Conservation (phyloP, 1,139 yeast species). For the Debaryomycetaceae sp. region DNA sequence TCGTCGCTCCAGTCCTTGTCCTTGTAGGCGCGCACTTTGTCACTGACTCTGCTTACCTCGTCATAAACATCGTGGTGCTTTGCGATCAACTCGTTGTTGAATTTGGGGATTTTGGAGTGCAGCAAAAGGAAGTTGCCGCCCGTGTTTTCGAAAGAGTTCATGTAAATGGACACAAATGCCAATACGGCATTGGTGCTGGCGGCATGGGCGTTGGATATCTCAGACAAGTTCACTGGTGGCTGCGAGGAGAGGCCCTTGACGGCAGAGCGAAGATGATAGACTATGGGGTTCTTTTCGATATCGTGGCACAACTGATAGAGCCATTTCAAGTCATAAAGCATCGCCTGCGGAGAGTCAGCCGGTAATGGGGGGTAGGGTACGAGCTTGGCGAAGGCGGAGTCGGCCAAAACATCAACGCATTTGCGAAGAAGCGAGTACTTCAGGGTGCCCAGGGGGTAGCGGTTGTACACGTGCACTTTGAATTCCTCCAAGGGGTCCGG, state of each 20-base stretch:
- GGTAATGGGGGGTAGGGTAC: slow-evolving; percentile 19
- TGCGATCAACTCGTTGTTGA: slow-evolving; percentile 22
- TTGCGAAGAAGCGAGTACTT: slow-evolving; percentile 42
- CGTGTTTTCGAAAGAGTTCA: slow-evolving; percentile 29
- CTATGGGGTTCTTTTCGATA: slow-evolving; percentile 46
- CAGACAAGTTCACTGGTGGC: slow-evolving; percentile 33
- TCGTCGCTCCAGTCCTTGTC: slow-evolving; percentile 37
- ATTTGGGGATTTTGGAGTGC: slow-evolving; percentile 42
- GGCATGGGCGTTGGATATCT: slow-evolving; percentile 25
- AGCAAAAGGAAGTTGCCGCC: slow-evolving; percentile 36
- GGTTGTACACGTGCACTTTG: slow-evolving; percentile 34
- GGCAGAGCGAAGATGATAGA: slow-evolving; percentile 44
- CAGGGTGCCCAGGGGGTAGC: slow-evolving; percentile 55
- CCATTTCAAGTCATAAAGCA: slow-evolving; percentile 26
- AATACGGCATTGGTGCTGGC: slow-evolving; percentile 23
- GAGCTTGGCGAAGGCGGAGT: slow-evolving; percentile 20
- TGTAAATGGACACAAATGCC: slow-evolving; percentile 24
- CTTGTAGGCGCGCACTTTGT: slow-evolving; percentile 28
- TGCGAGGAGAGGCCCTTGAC: slow-evolving; percentile 31
- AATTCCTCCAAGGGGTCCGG: slow-evolving; percentile 43
- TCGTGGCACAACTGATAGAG: slow-evolving; percentile 40
- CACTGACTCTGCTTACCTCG: slow-evolving; percentile 19
- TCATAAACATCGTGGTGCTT: slow-evolving; percentile 20
- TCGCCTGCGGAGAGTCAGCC: not conserved
- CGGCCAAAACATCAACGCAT: slow-evolving; percentile 29